These are phyloP conservation scores for Lactarius sanguifluus DNA, from an alignment of 768 basidiomycete species.

Conservation along the genomic window DNA sequence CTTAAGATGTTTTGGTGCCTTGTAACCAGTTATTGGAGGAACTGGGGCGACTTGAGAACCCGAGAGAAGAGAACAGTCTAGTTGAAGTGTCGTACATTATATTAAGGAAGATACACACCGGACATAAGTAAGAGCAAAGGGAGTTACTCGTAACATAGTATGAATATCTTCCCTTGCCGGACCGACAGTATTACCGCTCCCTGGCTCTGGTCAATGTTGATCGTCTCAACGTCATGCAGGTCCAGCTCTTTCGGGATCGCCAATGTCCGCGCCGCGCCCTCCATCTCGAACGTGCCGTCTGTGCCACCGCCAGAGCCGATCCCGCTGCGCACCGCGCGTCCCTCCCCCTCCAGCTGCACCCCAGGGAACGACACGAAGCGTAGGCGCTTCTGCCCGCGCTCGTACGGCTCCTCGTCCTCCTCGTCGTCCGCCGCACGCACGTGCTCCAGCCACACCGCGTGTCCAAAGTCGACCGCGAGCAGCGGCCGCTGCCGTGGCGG, in stretches of 20 bases:
- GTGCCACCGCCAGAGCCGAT: slow-evolving; percentile 18
- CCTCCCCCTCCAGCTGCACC: slow-evolving; percentile 41
- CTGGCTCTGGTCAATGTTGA: slow-evolving; percentile 76
- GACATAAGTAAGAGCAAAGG: background rate
- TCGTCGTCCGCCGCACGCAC: slow-evolving; percentile 37
- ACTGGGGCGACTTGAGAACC: too few species aligned
- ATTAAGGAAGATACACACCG: background rate
- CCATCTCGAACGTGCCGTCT: slow-evolving; percentile 42
- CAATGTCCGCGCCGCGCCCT: slow-evolving; percentile 52
- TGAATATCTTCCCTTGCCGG: slow-evolving; percentile 68
- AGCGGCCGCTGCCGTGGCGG: slow-evolving; percentile 56
- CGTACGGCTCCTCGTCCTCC: slow-evolving; percentile 33
- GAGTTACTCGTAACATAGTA: slow-evolving; percentile 58
- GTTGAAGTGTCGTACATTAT: background rate
- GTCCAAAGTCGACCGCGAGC: slow-evolving; percentile 85
- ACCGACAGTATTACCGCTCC: slow-evolving; percentile 71
- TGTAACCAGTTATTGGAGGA: too few species aligned
- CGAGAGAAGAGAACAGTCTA: background rate
- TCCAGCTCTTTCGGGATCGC: slow-evolving; percentile 65
- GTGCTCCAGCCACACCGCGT: slow-evolving; percentile 81
- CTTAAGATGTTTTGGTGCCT: too few species aligned
- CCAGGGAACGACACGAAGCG: slow-evolving; percentile 73
- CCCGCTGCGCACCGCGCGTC: slow-evolving; percentile 25
- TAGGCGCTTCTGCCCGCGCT: slow-evolving; percentile 48
- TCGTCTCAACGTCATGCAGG: slow-evolving; percentile 65